Evolutionary conservation across 2,329 filamentous ascomycete species (phyloP).

Genomic region (Fusarium odoratissimum): DNA sequence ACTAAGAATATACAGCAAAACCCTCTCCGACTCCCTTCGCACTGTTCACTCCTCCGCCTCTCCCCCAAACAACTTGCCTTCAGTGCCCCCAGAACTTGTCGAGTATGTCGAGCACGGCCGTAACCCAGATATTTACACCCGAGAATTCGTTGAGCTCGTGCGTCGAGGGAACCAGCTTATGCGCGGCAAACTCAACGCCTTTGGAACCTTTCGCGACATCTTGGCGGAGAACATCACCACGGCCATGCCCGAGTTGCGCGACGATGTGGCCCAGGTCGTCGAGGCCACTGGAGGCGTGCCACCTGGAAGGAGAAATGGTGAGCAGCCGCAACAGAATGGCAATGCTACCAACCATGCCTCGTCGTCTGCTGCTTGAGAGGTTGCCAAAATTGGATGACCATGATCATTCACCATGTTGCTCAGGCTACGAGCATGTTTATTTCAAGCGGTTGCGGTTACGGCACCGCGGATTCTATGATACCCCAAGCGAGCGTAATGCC

Average conservation of each 20-base stretch:
- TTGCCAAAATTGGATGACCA: neutral
- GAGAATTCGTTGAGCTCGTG: constrained; percentile 78
- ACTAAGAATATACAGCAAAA: constrained; percentile 47
- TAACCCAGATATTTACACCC: constrained; percentile 79
- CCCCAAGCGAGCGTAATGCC: constrained; percentile 1
- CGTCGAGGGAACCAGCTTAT: constrained; percentile 74
- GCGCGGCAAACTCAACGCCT: constrained; percentile 72
- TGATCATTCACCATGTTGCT: neutral
- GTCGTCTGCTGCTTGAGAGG: constrained; percentile 12
- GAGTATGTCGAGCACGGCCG: constrained; percentile 77
- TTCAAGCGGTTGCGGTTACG: neutral
- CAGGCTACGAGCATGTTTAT: constrained; percentile 17
- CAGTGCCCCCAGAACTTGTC: constrained; percentile 71
- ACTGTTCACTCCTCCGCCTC: constrained; percentile 55
- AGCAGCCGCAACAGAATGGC: constrained; percentile 31
- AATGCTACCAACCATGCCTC: constrained; percentile 10
- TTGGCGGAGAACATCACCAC: constrained; percentile 68
- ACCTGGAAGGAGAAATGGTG: constrained; percentile 19
- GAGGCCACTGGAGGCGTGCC: constrained; percentile 56
- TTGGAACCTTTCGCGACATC: constrained; percentile 69
- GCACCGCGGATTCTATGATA: constrained; percentile 2
- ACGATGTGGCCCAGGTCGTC: constrained; percentile 64
- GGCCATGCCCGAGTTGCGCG: constrained; percentile 69
- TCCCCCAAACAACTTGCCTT: constrained; percentile 58
- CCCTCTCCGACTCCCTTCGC: constrained; percentile 54